phyloP scores from a whole-genome alignment of 495 filamentous ascomycete genomes.

The Amphirosellinia nigrospora region DNA sequence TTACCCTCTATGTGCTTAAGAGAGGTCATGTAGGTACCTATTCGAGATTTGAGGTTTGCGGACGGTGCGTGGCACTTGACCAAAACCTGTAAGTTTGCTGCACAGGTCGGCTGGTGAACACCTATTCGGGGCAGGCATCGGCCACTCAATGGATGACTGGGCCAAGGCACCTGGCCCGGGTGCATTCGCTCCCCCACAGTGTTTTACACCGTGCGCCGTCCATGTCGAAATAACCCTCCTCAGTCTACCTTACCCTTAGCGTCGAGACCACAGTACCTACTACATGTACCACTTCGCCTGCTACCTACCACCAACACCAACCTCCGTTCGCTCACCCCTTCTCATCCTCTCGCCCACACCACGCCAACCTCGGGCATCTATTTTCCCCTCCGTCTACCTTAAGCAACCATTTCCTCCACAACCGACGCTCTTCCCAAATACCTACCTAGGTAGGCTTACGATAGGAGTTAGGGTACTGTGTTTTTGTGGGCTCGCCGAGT shows the following conservation, averaged over 20 bases:
- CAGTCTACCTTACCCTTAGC: background rate
- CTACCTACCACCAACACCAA: background rate
- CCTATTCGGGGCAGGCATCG: constrained; percentile 7
- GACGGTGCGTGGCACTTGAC: constrained; percentile 1
- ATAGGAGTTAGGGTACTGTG: background rate
- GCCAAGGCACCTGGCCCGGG: background rate
- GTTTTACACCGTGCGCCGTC: background rate
- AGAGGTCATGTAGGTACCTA: background rate
- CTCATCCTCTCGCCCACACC: constrained; percentile 4
- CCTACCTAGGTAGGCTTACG: background rate
- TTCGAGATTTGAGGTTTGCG: background rate
- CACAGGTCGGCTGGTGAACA: background rate
- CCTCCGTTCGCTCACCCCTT: constrained; percentile 7
- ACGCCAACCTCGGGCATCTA: background rate
- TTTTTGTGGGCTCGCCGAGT: background rate
- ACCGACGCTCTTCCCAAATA: background rate
- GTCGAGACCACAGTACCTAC: background rate
- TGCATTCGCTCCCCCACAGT: background rate
- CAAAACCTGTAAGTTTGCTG: background rate
- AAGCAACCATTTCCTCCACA: background rate
- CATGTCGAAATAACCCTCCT: background rate
- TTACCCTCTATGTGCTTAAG: too few species aligned
- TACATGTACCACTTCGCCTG: constrained; percentile 3
- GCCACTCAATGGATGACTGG: background rate
- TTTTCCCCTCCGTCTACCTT: background rate